Evolutionary conservation across 495 filamentous ascomycete species (phyloP).

Genomic region (Annulohypoxylon nitens): DNA sequence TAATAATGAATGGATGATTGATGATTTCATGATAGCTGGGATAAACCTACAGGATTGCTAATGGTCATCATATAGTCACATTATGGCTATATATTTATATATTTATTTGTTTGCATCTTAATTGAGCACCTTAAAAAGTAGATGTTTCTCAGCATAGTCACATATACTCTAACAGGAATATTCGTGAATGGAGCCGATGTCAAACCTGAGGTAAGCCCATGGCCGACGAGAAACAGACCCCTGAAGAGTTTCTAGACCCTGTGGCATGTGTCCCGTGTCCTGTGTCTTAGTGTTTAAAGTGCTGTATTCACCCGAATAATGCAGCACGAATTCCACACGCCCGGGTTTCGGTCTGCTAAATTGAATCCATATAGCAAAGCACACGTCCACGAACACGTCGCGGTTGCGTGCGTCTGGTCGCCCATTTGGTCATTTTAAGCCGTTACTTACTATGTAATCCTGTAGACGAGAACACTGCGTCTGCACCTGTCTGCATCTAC

Average conservation of each 20-base stretch:
- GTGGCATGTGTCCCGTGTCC: not conserved
- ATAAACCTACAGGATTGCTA: not conserved
- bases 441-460: constrained; percentile 1
- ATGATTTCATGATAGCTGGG: not conserved
- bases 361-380: constrained; percentile 5
- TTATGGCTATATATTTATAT: not conserved
- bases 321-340: constrained; percentile 37
- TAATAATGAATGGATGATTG: not conserved
- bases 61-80: not conserved
- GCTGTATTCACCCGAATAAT: constrained; percentile 28
- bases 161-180: not conserved
- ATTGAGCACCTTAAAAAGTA: not conserved
- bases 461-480: not conserved
- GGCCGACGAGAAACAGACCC: constrained; percentile 12
- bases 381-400: constrained; percentile 20
- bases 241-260: constrained; percentile 21
- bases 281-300: constrained; percentile 17
- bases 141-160: not conserved
- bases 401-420: constrained; percentile 40
- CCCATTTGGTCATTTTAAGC: constrained; percentile 6
- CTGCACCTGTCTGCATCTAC: constrained; percentile 7
- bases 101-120: not conserved
- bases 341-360: constrained; percentile 28
- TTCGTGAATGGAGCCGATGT: not conserved
- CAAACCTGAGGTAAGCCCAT: not conserved